These are phyloP conservation scores for Ganoderma meredithae DNA, from an alignment of 1,284 basidiomycete genomes.

Conservation along the genomic window DNA sequence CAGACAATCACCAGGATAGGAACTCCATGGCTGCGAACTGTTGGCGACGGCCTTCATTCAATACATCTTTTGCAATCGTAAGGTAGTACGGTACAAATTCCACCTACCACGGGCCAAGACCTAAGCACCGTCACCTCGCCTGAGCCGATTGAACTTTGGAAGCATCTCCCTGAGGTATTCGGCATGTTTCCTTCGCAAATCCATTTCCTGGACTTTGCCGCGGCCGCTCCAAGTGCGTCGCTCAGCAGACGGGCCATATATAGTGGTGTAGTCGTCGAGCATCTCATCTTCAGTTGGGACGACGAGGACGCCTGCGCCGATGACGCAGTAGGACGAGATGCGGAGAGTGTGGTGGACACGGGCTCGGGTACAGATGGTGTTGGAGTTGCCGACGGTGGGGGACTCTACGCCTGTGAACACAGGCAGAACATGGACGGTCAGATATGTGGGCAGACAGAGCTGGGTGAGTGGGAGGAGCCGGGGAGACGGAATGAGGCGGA, in stretches of 20 bases:
- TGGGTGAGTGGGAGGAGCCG: not conserved
- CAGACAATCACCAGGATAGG: no score
- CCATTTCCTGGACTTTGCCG: constrained; percentile 84
- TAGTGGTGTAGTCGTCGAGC: constrained; percentile 85
- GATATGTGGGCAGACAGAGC: no score
- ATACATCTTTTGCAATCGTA: no score
- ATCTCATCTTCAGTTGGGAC: constrained; percentile 78
- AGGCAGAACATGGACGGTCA: not conserved
- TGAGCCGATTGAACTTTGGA: constrained; percentile 84
- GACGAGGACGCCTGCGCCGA: constrained; percentile 82
- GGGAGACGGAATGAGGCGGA: not conserved
- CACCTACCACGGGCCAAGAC: not conserved
- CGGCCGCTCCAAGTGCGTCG: constrained; percentile 86
- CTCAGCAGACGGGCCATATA: constrained; percentile 81
- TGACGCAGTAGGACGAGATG: constrained; percentile 80
- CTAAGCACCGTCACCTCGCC: constrained; percentile 35
- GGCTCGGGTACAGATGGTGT: constrained; percentile 84
- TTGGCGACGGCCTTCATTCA: no score
- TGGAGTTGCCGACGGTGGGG: constrained; percentile 82
- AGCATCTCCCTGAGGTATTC: constrained; percentile 92
- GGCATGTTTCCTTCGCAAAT: constrained; percentile 85
- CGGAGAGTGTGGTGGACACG: constrained; percentile 82
- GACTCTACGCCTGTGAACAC: constrained; percentile 77
- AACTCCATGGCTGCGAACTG: no score
- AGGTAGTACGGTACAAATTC: no score